Conservation (phyloP, 2,329 filamentous ascomycete species). For the Nemania sp. region DNA sequence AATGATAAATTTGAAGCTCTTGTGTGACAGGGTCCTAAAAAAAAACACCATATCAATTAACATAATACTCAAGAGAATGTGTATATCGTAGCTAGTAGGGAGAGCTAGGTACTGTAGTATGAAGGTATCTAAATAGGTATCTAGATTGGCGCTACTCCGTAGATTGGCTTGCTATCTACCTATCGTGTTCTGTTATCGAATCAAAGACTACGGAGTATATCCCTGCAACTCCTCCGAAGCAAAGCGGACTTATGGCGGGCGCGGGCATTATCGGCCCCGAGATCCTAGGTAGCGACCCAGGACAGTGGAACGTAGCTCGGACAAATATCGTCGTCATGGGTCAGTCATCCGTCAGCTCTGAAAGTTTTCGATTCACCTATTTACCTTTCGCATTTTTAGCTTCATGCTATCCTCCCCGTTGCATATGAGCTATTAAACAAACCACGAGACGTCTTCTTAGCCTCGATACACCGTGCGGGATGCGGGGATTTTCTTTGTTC, state of each 20-base stretch:
- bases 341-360: slow-evolving; percentile 3
- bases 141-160: too few species aligned
- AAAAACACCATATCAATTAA: too few species aligned
- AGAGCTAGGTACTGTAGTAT: too few species aligned
- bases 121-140: too few species aligned
- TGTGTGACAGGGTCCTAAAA: too few species aligned
- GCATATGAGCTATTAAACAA: background rate
- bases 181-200: background rate
- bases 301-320: slow-evolving; percentile 26
- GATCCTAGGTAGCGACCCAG: slow-evolving; percentile 5
- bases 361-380: slow-evolving; percentile 25
- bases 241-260: slow-evolving; percentile 33
- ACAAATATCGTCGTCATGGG: slow-evolving; percentile 32
- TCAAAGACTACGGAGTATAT: too few species aligned
- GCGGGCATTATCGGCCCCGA: slow-evolving; percentile 38
- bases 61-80: too few species aligned
- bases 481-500: slow-evolving; percentile 8
- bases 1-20: too few species aligned
- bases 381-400: background rate
- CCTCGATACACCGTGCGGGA: background rate
- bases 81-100: too few species aligned
- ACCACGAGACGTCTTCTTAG: background rate
- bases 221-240: background rate
- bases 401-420: background rate
- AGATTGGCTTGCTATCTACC: too few species aligned